Evolutionary conservation across 306 rosid species (phyloP), one percentile per base, ranked within the genome.

Genomic region (Sesbania bispinosa): DNA sequence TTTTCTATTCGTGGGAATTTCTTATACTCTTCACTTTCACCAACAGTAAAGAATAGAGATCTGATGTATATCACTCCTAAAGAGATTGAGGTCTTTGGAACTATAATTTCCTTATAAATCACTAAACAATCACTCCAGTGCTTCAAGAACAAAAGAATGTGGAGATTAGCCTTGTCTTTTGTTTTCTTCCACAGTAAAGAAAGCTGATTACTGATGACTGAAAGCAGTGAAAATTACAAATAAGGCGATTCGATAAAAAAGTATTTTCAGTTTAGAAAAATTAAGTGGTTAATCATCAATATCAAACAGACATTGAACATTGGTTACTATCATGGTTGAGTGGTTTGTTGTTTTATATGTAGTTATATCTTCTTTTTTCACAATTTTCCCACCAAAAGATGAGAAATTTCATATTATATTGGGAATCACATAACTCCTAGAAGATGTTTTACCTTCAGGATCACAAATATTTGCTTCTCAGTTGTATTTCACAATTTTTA

Each of bases 401-500:
- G 39, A 38, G 16, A 38, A 13, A 38, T 15, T 69, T 38, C 35
- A 43, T 60, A 15, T 35, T 26, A 50, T 63, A 10, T 36, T 38
- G 45, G 45, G 71, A 77, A 39, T 66, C 45, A 64, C 55, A 62
- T 63, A 38, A 43, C 51, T 52, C 29, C 64, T 68, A 20, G 20
- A 57, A 65, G 66, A 53, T 47, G 46, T 55, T 77, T 77, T 77
- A 39, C 71, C 64, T 65, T 51, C 66, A 59, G 42, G 20, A 41
- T n/a, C 11, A 53, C 64, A 59, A 47, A 71, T 24, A 41, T 60
- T 47, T 76, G 46, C 63, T 65, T 79, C 77, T 18, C 10, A 10
- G 57, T 14, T 76, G 43, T 43, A 41, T 68, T 68, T 81, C 71
- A 47, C 47, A 57, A 59, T 11, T 82, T 76, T 54, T 54, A 38